A percentile compares a stretch with the other conserved stretches of the same genome.
Evolutionary conservation across 805 yeast species (phyloP).

Genomic region (Candida quercuum): DNA sequence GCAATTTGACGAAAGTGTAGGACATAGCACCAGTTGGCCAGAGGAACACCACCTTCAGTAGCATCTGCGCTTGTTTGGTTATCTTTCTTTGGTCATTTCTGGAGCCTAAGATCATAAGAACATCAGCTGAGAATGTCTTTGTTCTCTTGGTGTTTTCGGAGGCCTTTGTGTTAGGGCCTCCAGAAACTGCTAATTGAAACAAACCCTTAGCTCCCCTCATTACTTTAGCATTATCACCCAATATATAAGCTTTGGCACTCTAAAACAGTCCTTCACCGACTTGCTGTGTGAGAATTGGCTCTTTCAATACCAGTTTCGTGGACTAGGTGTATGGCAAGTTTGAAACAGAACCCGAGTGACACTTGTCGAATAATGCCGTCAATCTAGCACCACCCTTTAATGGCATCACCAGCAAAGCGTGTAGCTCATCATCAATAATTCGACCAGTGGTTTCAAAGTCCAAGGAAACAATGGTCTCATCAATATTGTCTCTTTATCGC

Average conservation of each 20-base stretch:
- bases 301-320: conserved; percentile 78
- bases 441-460: conserved; percentile 66
- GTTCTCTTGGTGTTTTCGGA: conserved; percentile 40
- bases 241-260: conserved; percentile 53
- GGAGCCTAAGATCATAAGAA: conserved; percentile 72
- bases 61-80: conserved; percentile 84
- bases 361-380: conserved; percentile 78
- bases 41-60: conserved; percentile 56
- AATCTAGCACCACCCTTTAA: conserved; percentile 69
- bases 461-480: conserved; percentile 68
- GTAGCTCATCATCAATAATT: conserved; percentile 70
- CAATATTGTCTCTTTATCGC: conserved; percentile 76
- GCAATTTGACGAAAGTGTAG: conserved; percentile 65
- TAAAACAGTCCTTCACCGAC: conserved; percentile 62
- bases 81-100: conserved; percentile 81
- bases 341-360: conserved; percentile 80
- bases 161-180: conserved; percentile 31
- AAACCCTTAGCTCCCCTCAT: conserved; percentile 38
- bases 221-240: conserved; percentile 47
- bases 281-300: conserved; percentile 72
- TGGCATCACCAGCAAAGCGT: conserved; percentile 63
- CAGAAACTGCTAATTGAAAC: conserved; percentile 33
- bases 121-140: conserved; percentile 74
- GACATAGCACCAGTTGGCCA: conserved; percentile 89
- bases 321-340: conserved; percentile 80